These are phyloP conservation scores for Trypanosoma caninum DNA, from an alignment of 208 protist species.

Conservation along the genomic window DNA sequence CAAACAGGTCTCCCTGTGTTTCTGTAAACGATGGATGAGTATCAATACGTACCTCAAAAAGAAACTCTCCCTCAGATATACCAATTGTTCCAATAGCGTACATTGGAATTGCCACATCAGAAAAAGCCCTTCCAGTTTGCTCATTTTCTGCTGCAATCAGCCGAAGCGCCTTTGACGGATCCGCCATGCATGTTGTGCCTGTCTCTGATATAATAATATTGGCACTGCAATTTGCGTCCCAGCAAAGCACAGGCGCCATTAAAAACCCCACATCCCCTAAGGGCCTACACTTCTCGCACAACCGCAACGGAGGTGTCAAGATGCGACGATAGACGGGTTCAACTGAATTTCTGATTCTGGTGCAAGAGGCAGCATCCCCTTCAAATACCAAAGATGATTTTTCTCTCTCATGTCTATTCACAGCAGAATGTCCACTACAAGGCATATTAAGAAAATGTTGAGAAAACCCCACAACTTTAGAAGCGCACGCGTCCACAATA, in stretches of 20 bases:
- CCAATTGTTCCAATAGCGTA: slow-evolving; percentile 49
- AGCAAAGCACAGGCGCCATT: slow-evolving; percentile 23
- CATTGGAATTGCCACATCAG: slow-evolving; percentile 41
- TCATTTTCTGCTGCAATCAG: slow-evolving; percentile 30
- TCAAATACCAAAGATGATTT: too few relatives aligned
- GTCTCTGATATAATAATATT: slow-evolving; percentile 58
- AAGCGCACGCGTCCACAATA: too few relatives aligned
- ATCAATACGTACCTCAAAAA: slow-evolving; percentile 34
- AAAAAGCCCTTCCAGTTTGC: slow-evolving; percentile 5
- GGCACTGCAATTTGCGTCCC: slow-evolving; percentile 48
- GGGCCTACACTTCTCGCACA: neutral
- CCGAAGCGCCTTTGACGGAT: slow-evolving; percentile 34
- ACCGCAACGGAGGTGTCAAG: slow-evolving; percentile 4
- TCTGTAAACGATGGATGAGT: slow-evolving; percentile 21
- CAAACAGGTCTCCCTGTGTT: slow-evolving; percentile 21
- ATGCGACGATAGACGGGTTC: neutral
- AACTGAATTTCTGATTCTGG: neutral
- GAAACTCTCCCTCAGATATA: slow-evolving; percentile 27
- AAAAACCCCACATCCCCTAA: neutral
- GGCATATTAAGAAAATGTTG: too few relatives aligned
- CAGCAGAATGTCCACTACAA: too few relatives aligned
- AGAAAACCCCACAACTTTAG: too few relatives aligned
- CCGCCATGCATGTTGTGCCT: slow-evolving; percentile 39
- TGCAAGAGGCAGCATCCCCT: too few relatives aligned
- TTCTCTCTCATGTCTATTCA: too few relatives aligned